Evolutionary conservation across 2,329 filamentous ascomycete genomes (phyloP), one percentile per base, ranked within the genome.

Genomic region (Fusarium floridanum): DNA sequence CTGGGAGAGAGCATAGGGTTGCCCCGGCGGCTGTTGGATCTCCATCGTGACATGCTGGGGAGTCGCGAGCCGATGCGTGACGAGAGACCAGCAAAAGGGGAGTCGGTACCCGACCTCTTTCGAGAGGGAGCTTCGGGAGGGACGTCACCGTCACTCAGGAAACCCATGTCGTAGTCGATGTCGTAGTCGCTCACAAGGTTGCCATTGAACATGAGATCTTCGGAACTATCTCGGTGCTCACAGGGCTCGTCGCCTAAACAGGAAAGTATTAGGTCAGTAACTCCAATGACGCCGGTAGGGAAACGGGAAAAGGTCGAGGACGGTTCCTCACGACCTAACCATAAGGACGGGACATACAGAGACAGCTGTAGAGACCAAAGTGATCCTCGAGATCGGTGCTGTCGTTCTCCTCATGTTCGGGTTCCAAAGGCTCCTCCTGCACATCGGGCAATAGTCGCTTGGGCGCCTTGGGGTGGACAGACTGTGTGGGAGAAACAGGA

Each of bases 371-470:
- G 48, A 91, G 84, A 55, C 86, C 85, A 69, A 86, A 84, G 27
- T 83, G 80, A 29, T 80, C 79, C 9, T 70, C 36, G 57, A 66
- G 66, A 48, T 83, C 83, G 50, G 88, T 84, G 68, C 88, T 86
- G 32, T 88, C 86, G 68, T 88, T 84, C 60, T 87, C 86, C 63
- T 88, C 87, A 32, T 91, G 89, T 24, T 93, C 93, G 64, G 88
- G 89, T 81, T 95, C 93, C 48, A 91, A 84, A 3, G 93, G 91
- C 79, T 97, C 95, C 82, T 98, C 95, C 79, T 95, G 90, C 22
- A 98, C 93, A 78, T 97, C 94, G 17, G 94, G 93, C 71, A 98
- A 86, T 62, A 88, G 88, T 70, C 90, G 88, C 83, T 94, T 94
- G 77, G 88, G 86, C 0, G 89, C 85, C 74, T 91, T 90, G 71